These are phyloP conservation scores for Coemansia sp. DNA, from an alignment of 192 early-diverging fungal genomes.

Conservation along the genomic window DNA sequence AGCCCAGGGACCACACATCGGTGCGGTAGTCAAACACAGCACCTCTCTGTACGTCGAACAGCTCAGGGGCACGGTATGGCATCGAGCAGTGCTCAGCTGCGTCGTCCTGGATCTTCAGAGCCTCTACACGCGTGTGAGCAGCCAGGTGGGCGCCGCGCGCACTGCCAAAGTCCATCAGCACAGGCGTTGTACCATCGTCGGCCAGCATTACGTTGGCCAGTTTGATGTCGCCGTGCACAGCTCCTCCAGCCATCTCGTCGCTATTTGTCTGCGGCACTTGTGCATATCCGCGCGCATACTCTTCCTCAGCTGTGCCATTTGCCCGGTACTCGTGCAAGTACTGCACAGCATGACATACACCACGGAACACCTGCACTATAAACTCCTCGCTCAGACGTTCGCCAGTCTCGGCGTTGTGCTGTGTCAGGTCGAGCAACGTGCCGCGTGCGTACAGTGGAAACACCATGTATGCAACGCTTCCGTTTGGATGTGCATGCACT, in stretches of 20 bases:
- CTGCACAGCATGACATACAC: constrained; percentile 61
- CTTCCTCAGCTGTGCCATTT: neutral
- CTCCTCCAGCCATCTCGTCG: neutral
- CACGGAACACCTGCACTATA: constrained; percentile 60
- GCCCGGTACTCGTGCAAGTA: constrained; percentile 56
- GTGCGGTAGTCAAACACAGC: constrained; percentile 64
- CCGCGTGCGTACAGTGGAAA: constrained; percentile 66
- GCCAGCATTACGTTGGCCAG: constrained; percentile 70
- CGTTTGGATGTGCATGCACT: neutral
- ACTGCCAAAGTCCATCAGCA: constrained; percentile 81
- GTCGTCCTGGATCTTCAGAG: constrained; percentile 68
- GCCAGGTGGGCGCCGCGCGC: constrained; percentile 59
- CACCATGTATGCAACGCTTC: constrained; percentile 64
- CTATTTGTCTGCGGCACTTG: constrained; percentile 26
- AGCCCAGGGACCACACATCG: constrained; percentile 79
- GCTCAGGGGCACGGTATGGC: constrained; percentile 76
- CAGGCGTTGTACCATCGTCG: constrained; percentile 64
- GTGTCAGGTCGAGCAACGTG: constrained; percentile 60
- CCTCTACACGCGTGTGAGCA: constrained; percentile 58
- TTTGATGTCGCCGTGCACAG: constrained; percentile 76
- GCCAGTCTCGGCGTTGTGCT: constrained; percentile 53
- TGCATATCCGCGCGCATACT: neutral
- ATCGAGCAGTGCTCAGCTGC: constrained; percentile 71
- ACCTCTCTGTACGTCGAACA: constrained; percentile 74
- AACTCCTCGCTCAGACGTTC: constrained; percentile 58